Evolutionary conservation across 208 protist species (phyloP).

Genomic region (Leishmania martiniquensis): DNA sequence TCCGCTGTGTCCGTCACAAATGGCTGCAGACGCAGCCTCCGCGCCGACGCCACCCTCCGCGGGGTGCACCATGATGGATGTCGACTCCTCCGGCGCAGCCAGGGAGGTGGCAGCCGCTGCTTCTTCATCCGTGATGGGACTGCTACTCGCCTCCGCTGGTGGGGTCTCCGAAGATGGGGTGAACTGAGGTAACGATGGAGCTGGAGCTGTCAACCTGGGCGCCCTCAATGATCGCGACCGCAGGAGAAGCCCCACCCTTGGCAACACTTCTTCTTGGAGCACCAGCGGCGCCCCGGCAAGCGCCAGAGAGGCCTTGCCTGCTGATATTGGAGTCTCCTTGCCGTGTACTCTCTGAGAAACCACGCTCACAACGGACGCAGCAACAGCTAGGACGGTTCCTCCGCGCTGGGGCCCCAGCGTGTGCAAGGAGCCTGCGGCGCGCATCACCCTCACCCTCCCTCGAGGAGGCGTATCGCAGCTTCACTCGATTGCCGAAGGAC

Average conservation of each 20-base stretch:
- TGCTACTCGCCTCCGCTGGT: not conserved
- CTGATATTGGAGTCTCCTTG: not conserved
- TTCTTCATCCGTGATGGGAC: not conserved
- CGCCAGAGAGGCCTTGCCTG: not conserved
- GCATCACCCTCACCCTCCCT: not conserved
- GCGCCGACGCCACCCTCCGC: constrained; percentile 8
- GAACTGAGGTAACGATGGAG: not conserved
- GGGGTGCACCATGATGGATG: constrained; percentile 1
- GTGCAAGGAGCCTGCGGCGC: not conserved
- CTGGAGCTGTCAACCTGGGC: not conserved
- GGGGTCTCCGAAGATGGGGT: not conserved
- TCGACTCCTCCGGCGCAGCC: constrained; percentile 4
- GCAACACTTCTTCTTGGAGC: not conserved
- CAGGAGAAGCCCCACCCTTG: constrained; percentile 5
- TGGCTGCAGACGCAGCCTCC: not conserved
- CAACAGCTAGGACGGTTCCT: not conserved
- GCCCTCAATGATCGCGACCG: not conserved
- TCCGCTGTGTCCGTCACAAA: constrained; percentile 7
- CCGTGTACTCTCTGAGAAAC: not conserved
- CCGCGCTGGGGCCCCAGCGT: not conserved
- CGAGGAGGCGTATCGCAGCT: not conserved
- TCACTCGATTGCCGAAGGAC: not conserved
- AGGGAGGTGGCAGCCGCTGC: not conserved
- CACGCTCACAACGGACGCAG: not conserved
- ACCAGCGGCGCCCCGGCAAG: not conserved